Evolutionary conservation across 495 filamentous ascomycete genomes (phyloP), one percentile per base, ranked within the genome.

Genomic region (Umbilicaria muhlenbergii): DNA sequence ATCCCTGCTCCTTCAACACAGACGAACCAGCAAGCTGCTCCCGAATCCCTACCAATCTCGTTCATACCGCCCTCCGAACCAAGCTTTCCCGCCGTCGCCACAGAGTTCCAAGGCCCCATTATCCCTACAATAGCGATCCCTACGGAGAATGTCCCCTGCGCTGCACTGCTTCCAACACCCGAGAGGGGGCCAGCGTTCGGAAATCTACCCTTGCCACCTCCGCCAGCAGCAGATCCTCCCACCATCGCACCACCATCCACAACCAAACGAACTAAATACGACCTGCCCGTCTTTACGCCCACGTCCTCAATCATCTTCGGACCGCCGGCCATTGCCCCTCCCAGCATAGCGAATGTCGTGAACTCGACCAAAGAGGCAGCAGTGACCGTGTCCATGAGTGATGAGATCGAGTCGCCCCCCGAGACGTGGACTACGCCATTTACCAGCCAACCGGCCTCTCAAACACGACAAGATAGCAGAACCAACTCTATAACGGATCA

Each of bases 241-340:
- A 55, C 49, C 32, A 41, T 45, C 19, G 19, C 24, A 8, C 55
- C 50, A 3, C 46, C 48, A 18, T 18, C 48, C 8, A 61, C 62
- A 14, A 54, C 56, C 6, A 43, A 59, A 28, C 54, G 59, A 12
- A 61, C 59, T 13, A 71, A 60, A 44, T 48, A 60, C 24, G 65
- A 66, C 11, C 51, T 77, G 8, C 73, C 73, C 10, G 57, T 70
- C 8, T 70, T 75, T 38, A 69, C 69, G 32, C 61, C 70, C 0
- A 71, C 55, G 21, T 64, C 65, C 3, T 59, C 63, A 1, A 77
- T 76, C 35, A 65, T 62, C 4, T 76, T 77, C 55, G 61, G 61
- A 0, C 46, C 59, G 33, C 39, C 56, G 14, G 34, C 5, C 31
- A 34, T 28, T 40, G 17, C 2, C 18, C 11, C 14, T 35, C 32